Base-by-base conservation (phyloP, 495 filamentous ascomycete genomes). In the Aspergillus mulundensis region DNA sequence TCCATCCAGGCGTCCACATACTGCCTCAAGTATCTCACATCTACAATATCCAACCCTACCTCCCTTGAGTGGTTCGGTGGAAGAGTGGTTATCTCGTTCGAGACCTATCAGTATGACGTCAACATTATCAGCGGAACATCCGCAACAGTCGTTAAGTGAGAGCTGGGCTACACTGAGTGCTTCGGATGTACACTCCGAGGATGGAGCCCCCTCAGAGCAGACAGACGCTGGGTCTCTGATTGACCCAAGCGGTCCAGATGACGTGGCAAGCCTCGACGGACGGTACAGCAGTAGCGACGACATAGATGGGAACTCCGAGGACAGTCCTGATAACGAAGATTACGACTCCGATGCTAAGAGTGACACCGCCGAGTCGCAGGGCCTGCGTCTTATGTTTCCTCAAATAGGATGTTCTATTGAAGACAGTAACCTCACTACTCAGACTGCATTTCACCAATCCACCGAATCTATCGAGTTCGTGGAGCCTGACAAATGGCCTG, bases 401-500 rank as follows among this genome's bases (percentile, higher is more conserved):
- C 65, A 51, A 24, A 57, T 60, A 16, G 55, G 60, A 66, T 46
- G 63, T 52, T 50, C 75, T 57, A 66, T 74, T 64, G 56, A 81
- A 48, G 72, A 76, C 52, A 78, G 76, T 62, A 65, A 61, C 34
- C 56, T 75, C 19, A 77, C 80, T 54, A 59, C 80, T 58, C 43
- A 72, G 59, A 50, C 79, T 56, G 54, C 66, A 32, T 61, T 70
- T 59, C 54, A 62, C 52, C 57, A 70, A 39, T 61, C 65, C 14
- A 63, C 74, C 43, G 71, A 76, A 20, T 76, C 72, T 18, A 86
- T 88, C 65, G 82, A 84, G 52, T 86, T 88, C 53, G 70, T 79
- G 20, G 84, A 87, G 60, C 80, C 79, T 10, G 78, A 80, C 39
- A 72, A 68, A 52, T 76, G 76, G 65, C 70, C 75, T 19, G 74